Percentiles rank a stretch among this genome's conserved stretches.
phyloP scores from a whole-genome alignment of 2,329 filamentous ascomycete species.

The Paraphaeosphaeria minitans region DNA sequence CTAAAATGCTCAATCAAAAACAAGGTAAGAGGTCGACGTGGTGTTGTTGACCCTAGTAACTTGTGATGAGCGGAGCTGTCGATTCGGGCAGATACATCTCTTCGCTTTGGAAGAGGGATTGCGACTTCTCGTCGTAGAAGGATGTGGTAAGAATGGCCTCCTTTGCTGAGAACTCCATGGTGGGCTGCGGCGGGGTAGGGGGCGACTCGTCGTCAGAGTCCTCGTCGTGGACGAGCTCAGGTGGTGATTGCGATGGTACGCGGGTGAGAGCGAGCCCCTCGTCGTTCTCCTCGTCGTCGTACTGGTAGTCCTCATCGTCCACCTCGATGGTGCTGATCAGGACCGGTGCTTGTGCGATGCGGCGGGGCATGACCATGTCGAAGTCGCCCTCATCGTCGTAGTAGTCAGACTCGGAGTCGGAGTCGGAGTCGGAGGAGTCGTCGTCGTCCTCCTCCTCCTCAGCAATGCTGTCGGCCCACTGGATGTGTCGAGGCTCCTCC shows the following conservation, averaged over 20 bases:
- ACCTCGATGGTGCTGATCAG: conserved; percentile 52
- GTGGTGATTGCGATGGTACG: conserved; percentile 52
- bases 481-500: conserved; percentile 72
- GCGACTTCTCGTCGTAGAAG: conserved; percentile 50
- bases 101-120: conserved; percentile 45
- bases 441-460: conserved; percentile 76
- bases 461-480: conserved; percentile 82
- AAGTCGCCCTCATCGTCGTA: conserved; percentile 60
- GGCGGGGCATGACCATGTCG: conserved; percentile 51
- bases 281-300: conserved; percentile 55
- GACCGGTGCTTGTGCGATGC: conserved; percentile 49
- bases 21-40: conserved; percentile 40
- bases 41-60: conserved; percentile 41
- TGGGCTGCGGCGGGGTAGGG: conserved; percentile 53
- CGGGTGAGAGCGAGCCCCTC: conserved; percentile 54
- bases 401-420: conserved; percentile 59
- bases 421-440: conserved; percentile 52
- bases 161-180: conserved; percentile 54
- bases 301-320: conserved; percentile 49
- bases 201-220: conserved; percentile 57
- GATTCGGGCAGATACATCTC: conserved; percentile 50
- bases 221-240: conserved; percentile 56
- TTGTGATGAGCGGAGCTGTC: conserved; percentile 47
- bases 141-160: conserved; percentile 53
- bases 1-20: conserved; percentile 45